A percentile compares a stretch with the other conserved stretches of the same genome.
Conservation (phyloP, 2,329 filamentous ascomycete species). For the Mariannaea sp. region DNA sequence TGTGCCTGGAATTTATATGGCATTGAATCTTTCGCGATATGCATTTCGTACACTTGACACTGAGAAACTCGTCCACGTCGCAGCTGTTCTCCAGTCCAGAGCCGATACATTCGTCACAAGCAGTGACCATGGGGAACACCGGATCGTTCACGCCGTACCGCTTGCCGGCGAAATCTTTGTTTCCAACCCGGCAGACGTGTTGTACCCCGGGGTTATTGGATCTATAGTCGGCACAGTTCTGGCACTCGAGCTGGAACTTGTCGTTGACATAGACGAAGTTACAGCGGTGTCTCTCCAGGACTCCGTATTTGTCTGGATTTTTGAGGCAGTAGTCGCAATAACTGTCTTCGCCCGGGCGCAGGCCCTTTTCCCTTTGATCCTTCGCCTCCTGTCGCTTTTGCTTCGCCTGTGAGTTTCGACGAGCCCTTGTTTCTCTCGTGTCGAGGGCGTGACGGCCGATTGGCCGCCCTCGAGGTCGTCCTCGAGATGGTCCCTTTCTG, state of each 20-base stretch:
- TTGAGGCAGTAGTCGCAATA: slow-evolving; percentile 26
- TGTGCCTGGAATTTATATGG: background rate
- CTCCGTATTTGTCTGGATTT: slow-evolving; percentile 10
- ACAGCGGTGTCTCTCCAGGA: background rate
- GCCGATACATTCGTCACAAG: slow-evolving; percentile 9
- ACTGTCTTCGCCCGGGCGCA: background rate
- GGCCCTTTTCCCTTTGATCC: background rate
- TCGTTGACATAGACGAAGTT: background rate
- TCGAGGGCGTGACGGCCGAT: background rate
- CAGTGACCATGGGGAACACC: background rate
- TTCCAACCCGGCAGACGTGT: slow-evolving; percentile 10
- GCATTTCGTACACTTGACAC: slow-evolving; percentile 24
- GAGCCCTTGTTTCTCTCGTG: background rate
- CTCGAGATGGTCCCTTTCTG: no score
- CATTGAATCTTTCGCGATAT: background rate
- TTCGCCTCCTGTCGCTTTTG: background rate
- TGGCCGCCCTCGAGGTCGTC: no score
- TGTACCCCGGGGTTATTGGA: background rate
- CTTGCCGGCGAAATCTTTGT: slow-evolving; percentile 8
- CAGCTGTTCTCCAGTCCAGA: background rate
- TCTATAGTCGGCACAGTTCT: slow-evolving; percentile 29
- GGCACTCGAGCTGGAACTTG: slow-evolving; percentile 17
- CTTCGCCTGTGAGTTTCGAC: background rate
- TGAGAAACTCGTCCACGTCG: slow-evolving; percentile 25
- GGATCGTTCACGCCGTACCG: slow-evolving; percentile 23